Conservation (phyloP, 176 grass and related monocot species). For the Triticum urartu region DNA sequence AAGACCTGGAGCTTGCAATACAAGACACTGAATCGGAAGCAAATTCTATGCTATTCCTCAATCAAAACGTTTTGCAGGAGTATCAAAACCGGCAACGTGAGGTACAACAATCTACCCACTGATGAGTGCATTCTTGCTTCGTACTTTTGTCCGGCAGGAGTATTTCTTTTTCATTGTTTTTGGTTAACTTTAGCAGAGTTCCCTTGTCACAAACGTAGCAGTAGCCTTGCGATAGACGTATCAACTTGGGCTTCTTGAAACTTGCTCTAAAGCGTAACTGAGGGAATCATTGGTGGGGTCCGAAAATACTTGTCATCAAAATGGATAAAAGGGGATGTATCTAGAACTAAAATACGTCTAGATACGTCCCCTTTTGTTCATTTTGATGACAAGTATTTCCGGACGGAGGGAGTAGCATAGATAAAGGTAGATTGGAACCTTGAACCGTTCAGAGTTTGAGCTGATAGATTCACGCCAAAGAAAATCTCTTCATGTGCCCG, state of each 20-base stretch:
- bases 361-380: too few relatives aligned
- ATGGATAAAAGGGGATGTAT: too few relatives aligned
- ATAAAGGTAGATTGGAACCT: not conserved
- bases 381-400: too few relatives aligned
- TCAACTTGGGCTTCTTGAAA: not conserved
- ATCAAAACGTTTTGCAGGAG: constrained; percentile 89
- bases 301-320: too few relatives aligned
- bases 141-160: not conserved
- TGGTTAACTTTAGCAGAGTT: not conserved
- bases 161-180: not conserved
- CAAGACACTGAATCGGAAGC: constrained; percentile 88
- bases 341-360: too few relatives aligned
- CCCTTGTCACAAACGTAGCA: not conserved
- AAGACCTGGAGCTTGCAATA: constrained; percentile 78
- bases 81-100: constrained; percentile 76
- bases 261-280: not conserved
- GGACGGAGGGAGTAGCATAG: not conserved
- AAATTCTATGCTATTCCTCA: constrained; percentile 94
- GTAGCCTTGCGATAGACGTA: not conserved
- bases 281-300: not conserved
- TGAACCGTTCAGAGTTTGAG: constrained; percentile 9
- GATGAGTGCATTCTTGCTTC: not conserved
- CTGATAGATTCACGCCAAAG: not conserved
- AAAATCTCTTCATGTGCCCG: not conserved
- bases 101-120: constrained; percentile 32